These are phyloP conservation scores for Ajuga chamaepitys DNA, from an alignment of 257 asterid genomes.

Conservation along the genomic window DNA sequence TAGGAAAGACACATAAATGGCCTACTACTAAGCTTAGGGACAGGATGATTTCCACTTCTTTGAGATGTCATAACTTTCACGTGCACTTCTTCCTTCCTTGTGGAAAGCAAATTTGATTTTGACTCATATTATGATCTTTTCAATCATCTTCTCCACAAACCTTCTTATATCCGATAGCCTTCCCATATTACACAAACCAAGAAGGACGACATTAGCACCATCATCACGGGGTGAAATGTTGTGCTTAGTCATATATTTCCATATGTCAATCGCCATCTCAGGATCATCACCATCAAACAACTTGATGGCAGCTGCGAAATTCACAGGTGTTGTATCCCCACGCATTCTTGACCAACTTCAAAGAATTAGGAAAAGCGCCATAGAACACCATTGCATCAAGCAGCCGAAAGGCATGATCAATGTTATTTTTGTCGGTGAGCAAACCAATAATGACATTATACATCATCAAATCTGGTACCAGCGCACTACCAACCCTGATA, in stretches of 20 bases:
- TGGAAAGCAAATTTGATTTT: conserved; percentile 40
- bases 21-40: conserved; percentile 14
- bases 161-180: conserved; percentile 52
- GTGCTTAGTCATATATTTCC: conserved; percentile 57
- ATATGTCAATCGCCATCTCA: conserved; percentile 55
- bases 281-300: conserved; percentile 65
- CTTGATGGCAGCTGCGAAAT: conserved; percentile 48
- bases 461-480: conserved; percentile 45
- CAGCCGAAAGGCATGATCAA: conserved; percentile 48
- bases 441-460: conserved; percentile 54
- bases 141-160: conserved; percentile 61
- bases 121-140: conserved; percentile 47
- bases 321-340: conserved; percentile 52
- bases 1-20: not conserved
- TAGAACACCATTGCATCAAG: conserved; percentile 63
- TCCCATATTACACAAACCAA: conserved; percentile 55
- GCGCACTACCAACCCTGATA: conserved; percentile 45
- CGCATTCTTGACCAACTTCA: conserved; percentile 72
- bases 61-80: conserved; percentile 47
- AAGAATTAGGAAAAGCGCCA: conserved; percentile 66
- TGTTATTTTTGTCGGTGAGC: conserved; percentile 36
- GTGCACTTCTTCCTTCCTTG: conserved; percentile 41
- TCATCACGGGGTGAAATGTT: conserved; percentile 51
- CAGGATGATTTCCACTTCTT: conserved; percentile 57
- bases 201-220: conserved; percentile 57